phyloP scores from a whole-genome alignment of 1,139 yeast genomes.

The Pichia cactophila region DNA sequence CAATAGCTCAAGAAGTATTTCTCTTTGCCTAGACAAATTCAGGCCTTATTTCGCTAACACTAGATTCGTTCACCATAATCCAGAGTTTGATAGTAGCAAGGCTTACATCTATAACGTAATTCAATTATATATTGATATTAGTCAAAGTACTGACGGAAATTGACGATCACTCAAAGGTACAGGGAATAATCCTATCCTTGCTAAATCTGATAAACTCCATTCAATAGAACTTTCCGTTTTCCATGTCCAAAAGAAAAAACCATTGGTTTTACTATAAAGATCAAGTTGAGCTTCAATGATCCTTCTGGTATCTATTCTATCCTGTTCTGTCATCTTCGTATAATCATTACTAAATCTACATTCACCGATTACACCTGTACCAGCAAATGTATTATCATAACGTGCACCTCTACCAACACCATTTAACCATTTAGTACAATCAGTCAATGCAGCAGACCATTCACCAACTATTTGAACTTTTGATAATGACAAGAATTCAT shows the following conservation, averaged over 20 bases:
- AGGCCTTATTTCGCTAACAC: slow-evolving; percentile 32
- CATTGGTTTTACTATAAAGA: slow-evolving; percentile 63
- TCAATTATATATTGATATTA: not conserved
- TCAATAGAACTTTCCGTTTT: slow-evolving; percentile 80
- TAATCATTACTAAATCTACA: slow-evolving; percentile 55
- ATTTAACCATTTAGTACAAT: slow-evolving; percentile 86
- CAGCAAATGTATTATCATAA: slow-evolving; percentile 61
- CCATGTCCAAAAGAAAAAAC: slow-evolving; percentile 93
- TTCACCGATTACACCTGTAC: slow-evolving; percentile 44
- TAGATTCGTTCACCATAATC: slow-evolving; percentile 24
- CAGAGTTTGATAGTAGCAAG: slow-evolving; percentile 32
- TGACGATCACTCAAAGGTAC: slow-evolving; percentile 58
- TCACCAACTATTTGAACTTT: slow-evolving; percentile 80
- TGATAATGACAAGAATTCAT: slow-evolving; percentile 40
- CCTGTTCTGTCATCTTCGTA: slow-evolving; percentile 52
- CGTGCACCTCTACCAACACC: slow-evolving; percentile 89
- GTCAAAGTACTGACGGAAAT: slow-evolving; percentile 39
- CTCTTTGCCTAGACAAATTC: slow-evolving; percentile 17
- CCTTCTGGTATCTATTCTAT: slow-evolving; percentile 52
- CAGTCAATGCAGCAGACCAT: slow-evolving; percentile 38
- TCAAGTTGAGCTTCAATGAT: slow-evolving; percentile 88
- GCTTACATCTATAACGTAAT: slow-evolving; percentile 21
- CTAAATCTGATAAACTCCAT: slow-evolving; percentile 72
- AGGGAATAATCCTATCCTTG: slow-evolving; percentile 62
- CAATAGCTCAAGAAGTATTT: slow-evolving; percentile 8